Evolutionary conservation across 306 rosid genomes (phyloP).

Genomic region (Oxytropis ochrocephala): DNA sequence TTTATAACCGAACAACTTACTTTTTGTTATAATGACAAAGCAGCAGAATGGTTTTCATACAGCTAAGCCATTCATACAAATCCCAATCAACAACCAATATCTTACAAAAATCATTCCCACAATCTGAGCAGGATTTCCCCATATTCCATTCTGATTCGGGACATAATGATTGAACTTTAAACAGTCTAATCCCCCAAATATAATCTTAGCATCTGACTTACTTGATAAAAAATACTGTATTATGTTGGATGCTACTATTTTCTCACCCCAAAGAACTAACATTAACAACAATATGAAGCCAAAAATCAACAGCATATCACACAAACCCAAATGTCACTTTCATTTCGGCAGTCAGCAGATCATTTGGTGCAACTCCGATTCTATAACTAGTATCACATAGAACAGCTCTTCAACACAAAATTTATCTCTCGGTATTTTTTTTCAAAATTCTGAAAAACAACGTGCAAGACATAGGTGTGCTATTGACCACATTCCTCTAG

Average conservation of each 20-base stretch:
- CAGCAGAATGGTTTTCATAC: slow-evolving; percentile 40
- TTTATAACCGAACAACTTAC: slow-evolving; percentile 47
- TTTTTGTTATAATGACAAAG: slow-evolving; percentile 32
- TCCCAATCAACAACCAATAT: slow-evolving; percentile 34
- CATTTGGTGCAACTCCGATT: slow-evolving; percentile 26
- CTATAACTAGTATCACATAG: slow-evolving; percentile 10
- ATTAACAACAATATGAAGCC: slow-evolving; percentile 3
- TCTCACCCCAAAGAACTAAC: slow-evolving; percentile 19
- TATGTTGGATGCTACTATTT: slow-evolving; percentile 3
- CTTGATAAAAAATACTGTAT: slow-evolving; percentile 18
- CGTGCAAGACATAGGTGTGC: background rate
- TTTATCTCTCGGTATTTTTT: slow-evolving; percentile 2
- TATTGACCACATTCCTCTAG: background rate
- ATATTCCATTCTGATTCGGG: slow-evolving; percentile 20
- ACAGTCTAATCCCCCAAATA: slow-evolving; percentile 19
- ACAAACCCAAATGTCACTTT: slow-evolving; percentile 16
- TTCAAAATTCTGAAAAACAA: slow-evolving; percentile 26
- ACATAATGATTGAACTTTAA: slow-evolving; percentile 23
- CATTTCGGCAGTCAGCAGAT: slow-evolving; percentile 17
- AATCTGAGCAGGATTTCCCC: slow-evolving; percentile 34
- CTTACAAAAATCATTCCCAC: slow-evolving; percentile 33
- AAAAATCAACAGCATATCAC: slow-evolving; percentile 11
- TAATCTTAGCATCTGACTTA: slow-evolving; percentile 22
- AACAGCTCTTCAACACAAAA: slow-evolving; percentile 18
- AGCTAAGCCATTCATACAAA: slow-evolving; percentile 45